phyloP scores from a whole-genome alignment of 345 rosid genomes.

The Arabis alpina region DNA sequence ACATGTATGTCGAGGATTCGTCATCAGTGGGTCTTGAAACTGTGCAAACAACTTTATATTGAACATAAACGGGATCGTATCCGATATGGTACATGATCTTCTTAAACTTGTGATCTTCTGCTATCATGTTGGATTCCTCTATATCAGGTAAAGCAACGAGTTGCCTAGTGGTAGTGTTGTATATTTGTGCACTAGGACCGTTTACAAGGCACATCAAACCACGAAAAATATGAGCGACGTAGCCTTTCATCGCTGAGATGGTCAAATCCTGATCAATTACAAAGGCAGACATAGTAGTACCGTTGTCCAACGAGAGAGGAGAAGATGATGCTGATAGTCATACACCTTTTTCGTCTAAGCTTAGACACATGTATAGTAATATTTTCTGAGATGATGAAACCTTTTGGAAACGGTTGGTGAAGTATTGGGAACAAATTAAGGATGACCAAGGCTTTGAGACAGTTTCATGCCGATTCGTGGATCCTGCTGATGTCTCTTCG shows the following conservation, averaged over 20 bases:
- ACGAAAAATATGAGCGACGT: neutral
- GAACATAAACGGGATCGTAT: slow-evolving; percentile 7
- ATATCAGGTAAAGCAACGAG: slow-evolving; percentile 20
- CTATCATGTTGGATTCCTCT: slow-evolving; percentile 9
- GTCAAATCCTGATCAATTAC: slow-evolving; percentile 13
- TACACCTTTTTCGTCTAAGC: neutral
- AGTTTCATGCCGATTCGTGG: no score
- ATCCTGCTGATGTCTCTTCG: no score
- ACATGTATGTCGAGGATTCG: neutral
- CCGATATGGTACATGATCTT: neutral
- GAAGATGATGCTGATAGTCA: neutral
- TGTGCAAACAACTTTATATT: slow-evolving; percentile 29
- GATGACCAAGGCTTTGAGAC: no score
- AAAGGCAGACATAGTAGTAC: neutral
- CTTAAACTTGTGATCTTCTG: neutral
- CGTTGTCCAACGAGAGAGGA: neutral
- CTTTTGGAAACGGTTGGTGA: neutral
- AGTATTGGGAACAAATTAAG: neutral
- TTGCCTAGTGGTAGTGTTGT: slow-evolving; percentile 28
- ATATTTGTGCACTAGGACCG: neutral
- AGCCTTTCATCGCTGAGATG: slow-evolving; percentile 1
- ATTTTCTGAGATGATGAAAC: neutral
- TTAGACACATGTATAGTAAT: neutral
- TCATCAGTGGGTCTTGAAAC: neutral
- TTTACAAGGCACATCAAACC: slow-evolving; percentile 21